Evolutionary conservation across 1,284 basidiomycete species (phyloP), one percentile per base, ranked within the genome.

Genomic region (Pascua sp.): DNA sequence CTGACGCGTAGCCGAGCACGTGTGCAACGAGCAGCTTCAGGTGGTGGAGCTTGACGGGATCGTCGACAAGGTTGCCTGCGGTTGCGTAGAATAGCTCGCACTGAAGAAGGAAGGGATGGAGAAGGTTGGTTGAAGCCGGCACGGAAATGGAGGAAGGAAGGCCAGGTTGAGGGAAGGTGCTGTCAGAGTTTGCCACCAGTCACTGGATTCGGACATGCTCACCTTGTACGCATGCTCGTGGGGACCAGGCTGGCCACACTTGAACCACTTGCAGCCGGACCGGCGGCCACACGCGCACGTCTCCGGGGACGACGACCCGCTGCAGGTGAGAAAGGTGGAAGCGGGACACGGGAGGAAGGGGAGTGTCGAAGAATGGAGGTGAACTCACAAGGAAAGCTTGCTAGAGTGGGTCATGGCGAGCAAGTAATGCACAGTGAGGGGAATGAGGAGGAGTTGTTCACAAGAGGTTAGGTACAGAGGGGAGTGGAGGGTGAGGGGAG

Each of bases 41-140:
- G 48, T 49, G 17, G 8, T 36, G 42, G 11, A 62, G 51, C 17
- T 41, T 49, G 32, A 15, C 37, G 0, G 56, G 54, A 18, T 56
- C 45, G 37, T 56, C 41, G 24, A 56, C 15, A 16, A 48, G 55
- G 55, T 56, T 56, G 38, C 56, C 57, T 0, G 53, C 54, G 8
- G 57, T 58, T 24, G 60, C 56, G 36, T 59, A 53, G 53, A 62
- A 62, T 7, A 59, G 49, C 32, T 58, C 60, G 52, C 53, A 59
- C 57, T 56, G 54, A 24, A n/a, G 37, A 38, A 12, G 49, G 56
- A 32, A 32, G 24, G 24, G 7, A 32, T 32, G 24, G 24, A 32
- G 42, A 42, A 11, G 36, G 38, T 18, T 40, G 47, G 24, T 36
- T 32, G 39, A 24, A 10, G 42, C n/a, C 9, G 11, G 11, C 9